Percentiles rank a stretch among this genome's conserved stretches.
These are phyloP conservation scores for Jacaranda copaia DNA, from an alignment of 257 asterid species.

Conservation along the genomic window DNA sequence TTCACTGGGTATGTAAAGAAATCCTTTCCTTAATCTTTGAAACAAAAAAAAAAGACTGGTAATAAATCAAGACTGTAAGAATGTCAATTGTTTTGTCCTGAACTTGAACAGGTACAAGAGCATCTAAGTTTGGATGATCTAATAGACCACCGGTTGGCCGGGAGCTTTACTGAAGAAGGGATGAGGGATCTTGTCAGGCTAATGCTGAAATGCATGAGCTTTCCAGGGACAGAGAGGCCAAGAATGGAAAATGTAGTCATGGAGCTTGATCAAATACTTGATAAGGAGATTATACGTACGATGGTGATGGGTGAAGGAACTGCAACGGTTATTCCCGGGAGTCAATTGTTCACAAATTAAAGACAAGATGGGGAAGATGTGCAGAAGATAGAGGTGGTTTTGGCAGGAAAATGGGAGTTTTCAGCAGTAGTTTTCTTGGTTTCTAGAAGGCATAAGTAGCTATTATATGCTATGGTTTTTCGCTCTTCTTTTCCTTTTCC, in stretches of 20 bases:
- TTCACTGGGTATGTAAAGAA: slow-evolving; percentile 64
- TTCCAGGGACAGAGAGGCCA: slow-evolving; percentile 61
- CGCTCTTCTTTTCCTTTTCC: no score
- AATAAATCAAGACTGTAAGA: not conserved
- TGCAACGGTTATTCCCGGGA: slow-evolving; percentile 66
- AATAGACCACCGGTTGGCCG: slow-evolving; percentile 57
- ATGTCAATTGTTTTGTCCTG: not conserved
- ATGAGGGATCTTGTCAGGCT: slow-evolving; percentile 64
- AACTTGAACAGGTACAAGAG: slow-evolving; percentile 49
- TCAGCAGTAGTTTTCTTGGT: no score
- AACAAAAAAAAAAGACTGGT: no score
- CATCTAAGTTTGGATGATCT: slow-evolving; percentile 43
- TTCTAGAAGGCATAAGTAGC: no score
- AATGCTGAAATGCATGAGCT: slow-evolving; percentile 56
- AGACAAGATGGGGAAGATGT: not conserved
- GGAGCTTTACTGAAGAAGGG: slow-evolving; percentile 70
- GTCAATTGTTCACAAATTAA: slow-evolving; percentile 64
- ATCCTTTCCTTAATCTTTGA: not conserved
- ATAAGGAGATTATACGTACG: slow-evolving; percentile 68
- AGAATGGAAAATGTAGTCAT: slow-evolving; percentile 52
- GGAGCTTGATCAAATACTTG: slow-evolving; percentile 69
- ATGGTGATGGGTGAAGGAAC: slow-evolving; percentile 69
- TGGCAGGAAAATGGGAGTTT: no score
- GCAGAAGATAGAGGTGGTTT: not conserved
- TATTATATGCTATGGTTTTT: no score